phyloP scores from a whole-genome alignment of 345 rosid genomes.

The Gossypium anomalum region DNA sequence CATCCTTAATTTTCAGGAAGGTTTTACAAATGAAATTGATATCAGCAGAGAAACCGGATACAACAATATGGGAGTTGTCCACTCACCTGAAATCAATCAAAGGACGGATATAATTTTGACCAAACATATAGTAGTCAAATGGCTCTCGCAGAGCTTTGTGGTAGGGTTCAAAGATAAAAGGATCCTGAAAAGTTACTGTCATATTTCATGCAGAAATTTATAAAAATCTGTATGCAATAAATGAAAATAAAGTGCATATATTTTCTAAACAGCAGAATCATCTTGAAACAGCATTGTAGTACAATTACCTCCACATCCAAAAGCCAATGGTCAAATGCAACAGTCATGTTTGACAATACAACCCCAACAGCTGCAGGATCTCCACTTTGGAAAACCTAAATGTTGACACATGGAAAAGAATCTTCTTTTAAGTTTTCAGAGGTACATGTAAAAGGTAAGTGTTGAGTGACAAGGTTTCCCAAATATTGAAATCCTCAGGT shows the following conservation, averaged over 20 bases:
- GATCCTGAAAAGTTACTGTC: slow-evolving; percentile 52
- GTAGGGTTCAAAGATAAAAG: slow-evolving; percentile 66
- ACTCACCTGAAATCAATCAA: slow-evolving; percentile 81
- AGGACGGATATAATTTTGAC: slow-evolving; percentile 87
- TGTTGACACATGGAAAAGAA: background rate
- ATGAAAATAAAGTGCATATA: background rate
- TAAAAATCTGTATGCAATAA: slow-evolving; percentile 3
- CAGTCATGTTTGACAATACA: slow-evolving; percentile 78
- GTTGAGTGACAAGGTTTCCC: background rate
- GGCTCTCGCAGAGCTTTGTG: slow-evolving; percentile 90
- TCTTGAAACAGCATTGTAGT: slow-evolving; percentile 8
- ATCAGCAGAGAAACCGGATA: background rate
- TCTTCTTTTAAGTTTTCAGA: background rate
- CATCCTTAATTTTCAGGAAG: slow-evolving; percentile 4
- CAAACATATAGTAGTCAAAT: slow-evolving; percentile 89
- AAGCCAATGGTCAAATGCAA: slow-evolving; percentile 66
- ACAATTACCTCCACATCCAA: slow-evolving; percentile 75
- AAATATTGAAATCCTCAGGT: background rate
- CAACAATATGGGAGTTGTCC: slow-evolving; percentile 7
- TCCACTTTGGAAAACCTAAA: slow-evolving; percentile 73
- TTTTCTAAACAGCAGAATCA: slow-evolving; percentile 14
- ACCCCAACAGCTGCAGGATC: slow-evolving; percentile 52
- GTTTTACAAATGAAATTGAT: slow-evolving; percentile 1
- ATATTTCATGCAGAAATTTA: slow-evolving; percentile 23
- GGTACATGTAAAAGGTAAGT: background rate